Percentiles rank a stretch among this genome's conserved stretches.
Conservation (phyloP, 2,329 filamentous ascomycete species). For the Fusarium aywerte region DNA sequence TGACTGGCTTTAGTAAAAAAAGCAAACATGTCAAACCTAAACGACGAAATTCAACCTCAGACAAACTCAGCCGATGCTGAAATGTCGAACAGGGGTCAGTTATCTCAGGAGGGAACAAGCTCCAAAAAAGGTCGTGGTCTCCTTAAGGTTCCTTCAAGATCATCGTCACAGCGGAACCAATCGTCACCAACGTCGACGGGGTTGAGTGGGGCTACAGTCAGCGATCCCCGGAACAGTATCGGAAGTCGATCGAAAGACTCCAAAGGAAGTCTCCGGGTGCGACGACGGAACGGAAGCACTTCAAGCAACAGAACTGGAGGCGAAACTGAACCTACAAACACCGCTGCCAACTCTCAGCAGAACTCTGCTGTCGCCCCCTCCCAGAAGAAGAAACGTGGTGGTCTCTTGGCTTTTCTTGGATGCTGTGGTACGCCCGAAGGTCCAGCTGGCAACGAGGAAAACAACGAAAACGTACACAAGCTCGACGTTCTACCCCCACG, state of each 20-base stretch:
- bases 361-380: conserved; percentile 62
- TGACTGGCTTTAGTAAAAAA: conserved; percentile 37
- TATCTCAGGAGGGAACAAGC: conserved; percentile 54
- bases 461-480: conserved; percentile 67
- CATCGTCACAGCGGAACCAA: conserved; percentile 69
- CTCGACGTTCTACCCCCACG: conserved; percentile 66
- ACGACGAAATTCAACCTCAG: conserved; percentile 51
- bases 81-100: conserved; percentile 56
- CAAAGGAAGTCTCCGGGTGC: conserved; percentile 70
- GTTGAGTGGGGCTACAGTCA: conserved; percentile 68
- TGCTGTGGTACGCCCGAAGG: conserved; percentile 75
- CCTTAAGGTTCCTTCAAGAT: conserved; percentile 69
- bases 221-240: conserved; percentile 70
- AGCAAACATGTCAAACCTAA: conserved; percentile 49
- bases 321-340: conserved; percentile 63
- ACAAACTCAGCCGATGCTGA: conserved; percentile 51
- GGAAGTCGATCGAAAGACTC: conserved; percentile 73
- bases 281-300: conserved; percentile 73
- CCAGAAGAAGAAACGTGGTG: conserved; percentile 64
- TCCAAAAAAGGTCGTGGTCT: conserved; percentile 63
- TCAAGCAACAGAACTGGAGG: conserved; percentile 71
- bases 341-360: conserved; percentile 61
- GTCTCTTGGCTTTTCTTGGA: conserved; percentile 69
- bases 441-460: conserved; percentile 63
- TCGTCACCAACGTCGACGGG: conserved; percentile 69